Evolutionary conservation across 1,284 basidiomycete species (phyloP), one percentile per base, ranked within the genome.

Genomic region (Flammula alnicola): DNA sequence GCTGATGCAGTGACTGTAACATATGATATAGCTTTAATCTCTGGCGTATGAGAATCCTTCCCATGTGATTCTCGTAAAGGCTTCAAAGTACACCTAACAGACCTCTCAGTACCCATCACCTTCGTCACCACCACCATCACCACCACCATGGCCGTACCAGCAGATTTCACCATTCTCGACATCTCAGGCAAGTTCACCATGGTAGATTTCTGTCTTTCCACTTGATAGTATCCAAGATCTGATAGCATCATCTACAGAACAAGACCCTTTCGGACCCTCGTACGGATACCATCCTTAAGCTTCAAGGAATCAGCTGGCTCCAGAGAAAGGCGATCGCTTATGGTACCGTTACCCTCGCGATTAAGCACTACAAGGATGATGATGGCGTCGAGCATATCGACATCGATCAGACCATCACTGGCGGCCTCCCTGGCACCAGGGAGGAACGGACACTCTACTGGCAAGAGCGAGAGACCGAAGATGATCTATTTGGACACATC

Each of bases 271-370:
- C 79, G 51, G 81, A 80, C 55, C 69, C 73, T 44, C 64, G 68
- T 40, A 76, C 75, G 14, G 84, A 86, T 54, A 71, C 72, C 40
- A 81, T 87, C 51, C 77, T 88, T 22, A 58, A 64, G 27, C 71
- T 83, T 12, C 85, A 87, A 63, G 85, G 84, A 32, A 73, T 87
- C 14, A 61, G 79, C 47, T 87, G 83, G 83, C 54, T 79, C 17
- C 83, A 71, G 52, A 77, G 85, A 55, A 81, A 75, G 57, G 74
- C 75, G 20, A 85, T 87, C 57, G 43, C 55, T 5, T 23, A 70
- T 16, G 79, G 75, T 19, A 83, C 79, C 4, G 56, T 87, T 31
- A 83, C 79, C 27, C 73, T 86, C 37, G 59, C 59, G 38, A 64
- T 85, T 57, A 83, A 79, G 42, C 85, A 88, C 61, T 82, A 75